Conservation (phyloP, 2,329 filamentous ascomycete genomes). For the Penicillium sclerotiorum region DNA sequence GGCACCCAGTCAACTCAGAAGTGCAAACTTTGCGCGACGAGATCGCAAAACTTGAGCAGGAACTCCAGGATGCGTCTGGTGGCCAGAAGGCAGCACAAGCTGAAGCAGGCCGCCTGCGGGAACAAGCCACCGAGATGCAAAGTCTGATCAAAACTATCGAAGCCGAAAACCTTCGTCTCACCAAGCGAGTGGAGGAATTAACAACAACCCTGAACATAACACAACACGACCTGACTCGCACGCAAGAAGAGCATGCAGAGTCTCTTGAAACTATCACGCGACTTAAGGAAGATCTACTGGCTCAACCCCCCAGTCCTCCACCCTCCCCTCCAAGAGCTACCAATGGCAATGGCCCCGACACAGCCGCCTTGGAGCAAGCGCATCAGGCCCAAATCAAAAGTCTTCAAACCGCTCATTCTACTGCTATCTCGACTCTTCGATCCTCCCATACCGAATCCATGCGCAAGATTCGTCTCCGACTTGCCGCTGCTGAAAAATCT, state of each 20-base stretch:
- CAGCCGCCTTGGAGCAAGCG: slow-evolving; percentile 30
- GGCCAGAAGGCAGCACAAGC: slow-evolving; percentile 35
- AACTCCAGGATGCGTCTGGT: slow-evolving; percentile 32
- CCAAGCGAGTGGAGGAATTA: slow-evolving; percentile 38
- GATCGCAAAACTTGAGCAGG: slow-evolving; percentile 31
- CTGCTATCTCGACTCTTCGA: slow-evolving; percentile 40
- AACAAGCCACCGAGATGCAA: slow-evolving; percentile 41
- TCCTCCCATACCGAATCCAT: slow-evolving; percentile 41
- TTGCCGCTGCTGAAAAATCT: slow-evolving; percentile 37
- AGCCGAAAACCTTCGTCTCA: slow-evolving; percentile 42
- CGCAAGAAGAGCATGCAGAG: slow-evolving; percentile 36
- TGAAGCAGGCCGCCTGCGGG: slow-evolving; percentile 38
- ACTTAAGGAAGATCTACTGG: slow-evolving; percentile 30
- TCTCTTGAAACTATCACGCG: slow-evolving; percentile 33
- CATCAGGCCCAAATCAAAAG: slow-evolving; percentile 41
- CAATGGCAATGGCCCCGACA: slow-evolving; percentile 7
- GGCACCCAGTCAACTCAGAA: slow-evolving; percentile 22
- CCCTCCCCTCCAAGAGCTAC: slow-evolving; percentile 29
- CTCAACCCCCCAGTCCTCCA: slow-evolving; percentile 35
- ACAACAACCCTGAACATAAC: slow-evolving; percentile 34
- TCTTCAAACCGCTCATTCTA: slow-evolving; percentile 40
- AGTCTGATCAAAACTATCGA: slow-evolving; percentile 42
- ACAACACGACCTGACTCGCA: slow-evolving; percentile 32
- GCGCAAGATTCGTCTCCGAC: slow-evolving; percentile 38
- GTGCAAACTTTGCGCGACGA: slow-evolving; percentile 30